Conservation (phyloP, 129 eudicot species). For the Scalesia atractyloides region DNA sequence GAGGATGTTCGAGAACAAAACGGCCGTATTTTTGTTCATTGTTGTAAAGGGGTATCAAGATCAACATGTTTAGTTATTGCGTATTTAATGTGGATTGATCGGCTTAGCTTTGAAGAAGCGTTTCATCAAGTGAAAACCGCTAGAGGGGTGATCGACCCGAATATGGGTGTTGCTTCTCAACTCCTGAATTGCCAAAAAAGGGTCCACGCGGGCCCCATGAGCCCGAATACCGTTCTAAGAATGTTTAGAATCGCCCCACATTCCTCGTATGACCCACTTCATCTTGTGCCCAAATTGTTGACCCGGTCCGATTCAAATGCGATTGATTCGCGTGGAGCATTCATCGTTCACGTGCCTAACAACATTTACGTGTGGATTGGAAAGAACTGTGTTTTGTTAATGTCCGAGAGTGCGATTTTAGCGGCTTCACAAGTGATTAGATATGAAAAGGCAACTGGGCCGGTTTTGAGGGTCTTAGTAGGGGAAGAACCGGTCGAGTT, state of each 20-base stretch:
- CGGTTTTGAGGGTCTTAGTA: conserved; percentile 45
- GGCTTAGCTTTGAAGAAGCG: conserved; percentile 69
- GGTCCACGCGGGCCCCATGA: conserved; percentile 60
- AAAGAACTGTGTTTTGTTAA: conserved; percentile 43
- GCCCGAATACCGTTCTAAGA: conserved; percentile 62
- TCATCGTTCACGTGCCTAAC: conserved; percentile 62
- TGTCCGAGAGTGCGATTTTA: conserved; percentile 45
- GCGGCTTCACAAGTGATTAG: conserved; percentile 66
- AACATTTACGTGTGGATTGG: conserved; percentile 70
- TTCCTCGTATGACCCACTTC: conserved; percentile 71
- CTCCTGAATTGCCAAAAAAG: conserved; percentile 73
- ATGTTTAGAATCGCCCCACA: conserved; percentile 83
- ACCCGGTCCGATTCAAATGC: conserved; percentile 37
- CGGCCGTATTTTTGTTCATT: conserved; percentile 73
- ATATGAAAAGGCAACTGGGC: conserved; percentile 61
- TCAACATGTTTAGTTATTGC: conserved; percentile 76
- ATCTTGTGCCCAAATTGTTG: conserved; percentile 71
- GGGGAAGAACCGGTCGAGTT: conserved; percentile 57
- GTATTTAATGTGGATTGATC: conserved; percentile 71
- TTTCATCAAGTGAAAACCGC: conserved; percentile 67
- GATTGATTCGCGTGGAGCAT: conserved; percentile 81
- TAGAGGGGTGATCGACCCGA: conserved; percentile 67
- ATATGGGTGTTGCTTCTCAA: conserved; percentile 82
- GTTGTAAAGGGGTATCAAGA: conserved; percentile 76
- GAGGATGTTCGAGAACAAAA: conserved; percentile 66